Evolutionary conservation across 2,329 filamentous ascomycete genomes (phyloP).

Genomic region (Aspergillus persii): DNA sequence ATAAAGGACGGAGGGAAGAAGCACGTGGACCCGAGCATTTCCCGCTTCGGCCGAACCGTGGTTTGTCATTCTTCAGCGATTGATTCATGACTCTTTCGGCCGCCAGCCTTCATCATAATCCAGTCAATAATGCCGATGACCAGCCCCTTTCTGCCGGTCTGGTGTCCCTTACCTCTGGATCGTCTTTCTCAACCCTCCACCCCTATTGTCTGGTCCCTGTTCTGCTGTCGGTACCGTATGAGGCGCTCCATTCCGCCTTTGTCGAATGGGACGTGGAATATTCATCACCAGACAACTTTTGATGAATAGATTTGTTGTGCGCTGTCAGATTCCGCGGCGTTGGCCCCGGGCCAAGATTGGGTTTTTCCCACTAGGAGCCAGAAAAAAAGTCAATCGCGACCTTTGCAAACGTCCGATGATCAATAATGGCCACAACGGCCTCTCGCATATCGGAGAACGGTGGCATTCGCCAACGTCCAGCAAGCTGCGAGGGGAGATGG

Average conservation of each 20-base stretch:
- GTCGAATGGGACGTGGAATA: neutral
- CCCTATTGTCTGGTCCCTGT: no score
- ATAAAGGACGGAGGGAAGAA: neutral
- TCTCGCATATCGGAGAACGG: neutral
- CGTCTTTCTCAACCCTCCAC: neutral
- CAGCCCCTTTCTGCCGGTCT: neutral
- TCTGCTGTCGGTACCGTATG: neutral
- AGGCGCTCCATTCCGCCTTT: neutral
- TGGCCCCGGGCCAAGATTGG: neutral
- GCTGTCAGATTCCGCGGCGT: neutral
- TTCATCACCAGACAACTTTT: neutral
- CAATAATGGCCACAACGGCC: neutral
- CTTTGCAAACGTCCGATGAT: neutral
- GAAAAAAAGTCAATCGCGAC: neutral
- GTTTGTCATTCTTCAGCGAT: neutral
- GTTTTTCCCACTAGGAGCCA: neutral
- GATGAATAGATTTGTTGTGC: neutral
- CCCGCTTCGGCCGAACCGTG: slow-evolving; percentile 15
- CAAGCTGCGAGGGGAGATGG: neutral
- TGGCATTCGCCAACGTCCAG: neutral
- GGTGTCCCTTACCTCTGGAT: neutral
- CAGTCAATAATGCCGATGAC: neutral
- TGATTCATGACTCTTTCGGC: neutral
- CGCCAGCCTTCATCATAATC: no score
- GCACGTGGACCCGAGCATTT: slow-evolving; percentile 18